Conservation (phyloP, 805 yeast species). For the Kluyveromyces siamensis region DNA sequence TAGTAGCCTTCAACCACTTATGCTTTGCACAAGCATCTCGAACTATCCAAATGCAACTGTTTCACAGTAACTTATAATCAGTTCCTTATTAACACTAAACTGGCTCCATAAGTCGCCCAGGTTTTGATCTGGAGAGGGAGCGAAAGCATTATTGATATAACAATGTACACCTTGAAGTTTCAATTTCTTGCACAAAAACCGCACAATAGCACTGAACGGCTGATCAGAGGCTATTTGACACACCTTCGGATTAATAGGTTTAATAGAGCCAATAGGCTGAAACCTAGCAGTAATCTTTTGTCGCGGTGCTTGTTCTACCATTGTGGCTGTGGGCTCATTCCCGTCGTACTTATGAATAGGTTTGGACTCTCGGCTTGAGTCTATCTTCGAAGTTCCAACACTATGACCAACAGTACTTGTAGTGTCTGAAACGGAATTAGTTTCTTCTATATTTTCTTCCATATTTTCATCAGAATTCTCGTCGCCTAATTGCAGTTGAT, state of each 20-base stretch:
- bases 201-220: conserved; percentile 18
- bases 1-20: not conserved
- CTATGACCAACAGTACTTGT: not conserved
- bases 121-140: conserved; percentile 28
- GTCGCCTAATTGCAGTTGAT: conserved; percentile 1
- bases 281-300: conserved; percentile 16
- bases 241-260: conserved; percentile 18
- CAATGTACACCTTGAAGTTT: conserved; percentile 20
- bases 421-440: not conserved
- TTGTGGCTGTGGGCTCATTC: not conserved
- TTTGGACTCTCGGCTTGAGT: not conserved
- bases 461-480: not conserved
- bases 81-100: conserved; percentile 23
- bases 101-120: conserved; percentile 27
- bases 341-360: not conserved
- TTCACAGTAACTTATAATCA: conserved; percentile 29
- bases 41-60: conserved; percentile 27
- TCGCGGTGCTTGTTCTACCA: not conserved
- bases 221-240: conserved; percentile 23
- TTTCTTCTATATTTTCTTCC: not conserved
- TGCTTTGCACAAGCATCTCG: not conserved
- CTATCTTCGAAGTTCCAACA: not conserved
- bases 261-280: conserved; percentile 25
- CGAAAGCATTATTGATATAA: conserved; percentile 29
- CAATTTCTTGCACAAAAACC: conserved; percentile 16